Conservation (phyloP, 306 rosid genomes). For the Lathyrus oleraceus region DNA sequence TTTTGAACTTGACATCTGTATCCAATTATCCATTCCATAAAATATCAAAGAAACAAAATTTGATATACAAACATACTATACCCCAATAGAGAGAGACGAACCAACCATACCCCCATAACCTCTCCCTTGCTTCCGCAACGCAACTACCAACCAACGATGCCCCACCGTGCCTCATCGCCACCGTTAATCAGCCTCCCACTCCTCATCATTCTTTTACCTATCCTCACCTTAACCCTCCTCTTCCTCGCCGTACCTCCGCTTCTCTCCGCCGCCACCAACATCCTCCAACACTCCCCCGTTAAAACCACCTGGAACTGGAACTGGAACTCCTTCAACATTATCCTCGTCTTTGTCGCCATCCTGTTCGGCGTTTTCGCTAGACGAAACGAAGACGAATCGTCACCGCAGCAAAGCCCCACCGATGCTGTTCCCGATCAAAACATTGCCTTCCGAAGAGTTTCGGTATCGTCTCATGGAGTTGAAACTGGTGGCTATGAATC, state of each 20-base stretch:
- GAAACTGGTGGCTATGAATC: conserved; percentile 21
- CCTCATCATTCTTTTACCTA: conserved; percentile 68
- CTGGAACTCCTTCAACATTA: conserved; percentile 75
- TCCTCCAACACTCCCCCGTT: conserved; percentile 54
- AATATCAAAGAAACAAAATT: conserved; percentile 1
- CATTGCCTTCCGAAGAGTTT: not conserved
- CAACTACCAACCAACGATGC: conserved; percentile 42
- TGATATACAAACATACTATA: not conserved
- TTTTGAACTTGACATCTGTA: not conserved
- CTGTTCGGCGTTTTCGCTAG: conserved; percentile 67
- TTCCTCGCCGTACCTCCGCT: conserved; percentile 62
- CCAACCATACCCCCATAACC: not conserved
- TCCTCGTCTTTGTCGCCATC: conserved; percentile 68
- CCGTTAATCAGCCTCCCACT: conserved; percentile 65
- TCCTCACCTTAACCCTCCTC: conserved; percentile 48
- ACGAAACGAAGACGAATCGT: conserved; percentile 53
- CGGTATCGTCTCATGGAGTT: not conserved
- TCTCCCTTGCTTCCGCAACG: conserved; percentile 14
- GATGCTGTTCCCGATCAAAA: conserved; percentile 11
- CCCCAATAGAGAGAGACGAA: not conserved
- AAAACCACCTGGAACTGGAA: conserved; percentile 89
- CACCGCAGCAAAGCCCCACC: not conserved
- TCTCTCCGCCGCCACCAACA: conserved; percentile 52
- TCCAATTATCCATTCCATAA: not conserved
- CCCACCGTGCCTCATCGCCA: conserved; percentile 54